Evolutionary conservation across 805 yeast genomes (phyloP), one percentile per base, ranked within the genome.

Genomic region (Ogataea henricii): DNA sequence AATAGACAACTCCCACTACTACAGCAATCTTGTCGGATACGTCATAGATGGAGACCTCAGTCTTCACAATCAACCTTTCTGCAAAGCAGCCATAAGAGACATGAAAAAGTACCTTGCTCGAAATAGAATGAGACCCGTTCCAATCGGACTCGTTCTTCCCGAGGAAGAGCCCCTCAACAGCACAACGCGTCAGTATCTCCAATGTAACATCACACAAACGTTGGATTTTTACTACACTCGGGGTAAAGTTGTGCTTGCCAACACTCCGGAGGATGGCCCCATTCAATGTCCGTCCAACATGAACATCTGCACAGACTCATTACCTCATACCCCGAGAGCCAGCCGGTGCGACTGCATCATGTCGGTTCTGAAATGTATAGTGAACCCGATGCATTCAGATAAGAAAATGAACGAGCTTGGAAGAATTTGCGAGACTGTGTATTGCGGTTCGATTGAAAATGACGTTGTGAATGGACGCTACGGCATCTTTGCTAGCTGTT

Each of bases 31-130:
- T n/a, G 72, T 91, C 56, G 97, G 97, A 0, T 89, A 85, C 75
- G 87, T 89, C 66, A 96, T 96, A 21, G 96, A 96, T 39, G 87
- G 88, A 66, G 95, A 89, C 72, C 94, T 87, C 38, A 79, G 87
- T 43, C 72, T 95, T 7, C 85, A 85, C 67, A 87, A 85, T 60
- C 71, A 70, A 44, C 76, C 97, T 3, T 89, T 81, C 66, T 91
- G 89, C 45, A 91, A 90, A 74, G 95, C 97, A 7, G 94, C 96
- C 7, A 76, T 90, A 47, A 82, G 97, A 66, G 97, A 91, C 67
- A 74, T 79, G 57, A 90, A 89, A 70, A 64, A 73, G 23, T 88
- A 92, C 69, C 81, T 91, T 57, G 68, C 43, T 3, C 27, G 45
- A 14, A 63, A 62, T 42, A 54, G 59, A 3, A 67, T 67, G 54